These are phyloP conservation scores for Geranomyces variabilis DNA, from an alignment of 192 early-diverging fungal species.

Conservation along the genomic window DNA sequence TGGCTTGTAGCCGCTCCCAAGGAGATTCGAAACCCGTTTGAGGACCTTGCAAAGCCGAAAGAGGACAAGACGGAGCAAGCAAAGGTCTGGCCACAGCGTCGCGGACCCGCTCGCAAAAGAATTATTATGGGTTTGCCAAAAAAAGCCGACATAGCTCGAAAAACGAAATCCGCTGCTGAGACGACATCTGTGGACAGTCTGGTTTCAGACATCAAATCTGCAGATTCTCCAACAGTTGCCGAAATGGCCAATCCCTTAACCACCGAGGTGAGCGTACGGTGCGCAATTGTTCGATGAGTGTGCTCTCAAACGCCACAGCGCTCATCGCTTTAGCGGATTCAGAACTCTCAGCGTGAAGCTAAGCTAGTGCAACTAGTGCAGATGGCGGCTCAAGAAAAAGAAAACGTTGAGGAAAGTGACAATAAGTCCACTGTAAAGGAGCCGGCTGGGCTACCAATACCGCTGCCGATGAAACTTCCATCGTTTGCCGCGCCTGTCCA, in stretches of 20 bases:
- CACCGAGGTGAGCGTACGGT: too few relatives aligned
- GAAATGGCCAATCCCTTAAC: too few relatives aligned
- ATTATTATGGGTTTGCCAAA: slow-evolving; percentile 15
- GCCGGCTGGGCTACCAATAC: not conserved
- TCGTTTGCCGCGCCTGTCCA: not conserved
- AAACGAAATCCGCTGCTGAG: slow-evolving; percentile 1
- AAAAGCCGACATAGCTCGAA: not conserved
- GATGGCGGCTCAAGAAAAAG: too few relatives aligned
- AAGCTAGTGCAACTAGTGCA: too few relatives aligned
- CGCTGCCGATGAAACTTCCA: not conserved
- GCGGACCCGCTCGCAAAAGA: slow-evolving; percentile 9
- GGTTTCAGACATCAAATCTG: not conserved
- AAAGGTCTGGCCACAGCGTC: not conserved
- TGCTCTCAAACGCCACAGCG: too few relatives aligned
- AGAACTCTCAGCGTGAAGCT: too few relatives aligned
- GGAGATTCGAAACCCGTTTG: slow-evolving; percentile 26
- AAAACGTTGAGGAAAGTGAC: too few relatives aligned
- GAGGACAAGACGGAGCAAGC: slow-evolving; percentile 12
- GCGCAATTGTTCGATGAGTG: too few relatives aligned
- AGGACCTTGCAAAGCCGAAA: slow-evolving; percentile 10
- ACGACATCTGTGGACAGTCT: not conserved
- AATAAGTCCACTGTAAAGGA: not conserved
- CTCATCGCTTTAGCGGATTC: too few relatives aligned
- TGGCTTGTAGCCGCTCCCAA: slow-evolving; percentile 9
- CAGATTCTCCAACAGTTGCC: too few relatives aligned